phyloP scores from a whole-genome alignment of 108 stramenopile species.

The Cyclotella cryptica region DNA sequence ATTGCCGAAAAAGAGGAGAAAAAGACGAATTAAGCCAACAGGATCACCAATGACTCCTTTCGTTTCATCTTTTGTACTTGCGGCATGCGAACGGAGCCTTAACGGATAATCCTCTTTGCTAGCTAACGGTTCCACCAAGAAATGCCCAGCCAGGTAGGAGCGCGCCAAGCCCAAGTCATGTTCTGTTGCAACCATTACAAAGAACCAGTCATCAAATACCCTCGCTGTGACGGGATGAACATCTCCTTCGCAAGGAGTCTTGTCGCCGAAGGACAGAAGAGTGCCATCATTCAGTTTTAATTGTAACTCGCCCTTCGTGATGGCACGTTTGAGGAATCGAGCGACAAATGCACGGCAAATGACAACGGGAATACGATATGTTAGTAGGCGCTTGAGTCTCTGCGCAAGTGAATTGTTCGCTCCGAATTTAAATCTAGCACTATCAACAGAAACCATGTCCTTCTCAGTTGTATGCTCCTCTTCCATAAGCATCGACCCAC shows the following conservation, averaged over 20 bases:
- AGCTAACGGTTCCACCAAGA: conserved; percentile 74
- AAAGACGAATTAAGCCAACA: conserved; percentile 79
- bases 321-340: conserved; percentile 69
- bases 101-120: conserved; percentile 65
- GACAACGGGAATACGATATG: conserved; percentile 68
- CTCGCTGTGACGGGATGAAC: conserved; percentile 74
- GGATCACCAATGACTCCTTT: conserved; percentile 78
- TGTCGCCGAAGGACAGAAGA: conserved; percentile 73
- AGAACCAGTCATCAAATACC: conserved; percentile 93
- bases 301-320: conserved; percentile 65
- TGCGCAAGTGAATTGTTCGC: conserved; percentile 35
- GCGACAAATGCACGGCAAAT: conserved; percentile 66
- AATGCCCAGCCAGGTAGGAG: conserved; percentile 92
- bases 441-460: conserved; percentile 60
- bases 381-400: conserved; percentile 54
- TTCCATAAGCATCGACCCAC: conserved; percentile 75
- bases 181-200: conserved; percentile 91
- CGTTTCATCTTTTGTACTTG: conserved; percentile 44
- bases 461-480: background rate
- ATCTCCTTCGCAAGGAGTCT: conserved; percentile 61
- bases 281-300: conserved; percentile 83
- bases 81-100: conserved; percentile 36
- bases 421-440: conserved; percentile 44
- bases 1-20: conserved; percentile 89
- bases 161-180: conserved; percentile 93